Base-by-base conservation (phyloP, 768 basidiomycete genomes). In the Xerocomus brunneocitrinus region DNA sequence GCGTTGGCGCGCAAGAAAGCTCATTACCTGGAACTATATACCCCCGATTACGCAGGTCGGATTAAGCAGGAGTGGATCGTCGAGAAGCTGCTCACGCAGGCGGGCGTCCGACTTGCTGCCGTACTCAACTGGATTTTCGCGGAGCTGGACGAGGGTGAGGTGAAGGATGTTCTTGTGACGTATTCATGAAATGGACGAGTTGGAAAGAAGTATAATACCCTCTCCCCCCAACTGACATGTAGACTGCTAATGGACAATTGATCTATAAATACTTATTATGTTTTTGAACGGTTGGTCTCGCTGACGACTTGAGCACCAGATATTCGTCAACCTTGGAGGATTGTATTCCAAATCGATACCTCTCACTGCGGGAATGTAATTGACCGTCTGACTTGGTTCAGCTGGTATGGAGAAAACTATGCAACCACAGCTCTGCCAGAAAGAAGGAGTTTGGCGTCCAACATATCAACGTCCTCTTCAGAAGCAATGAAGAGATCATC, bases 11-110 rank as follows among this genome's bases (percentile, higher is more conserved):
- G 39, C 31, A 53, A 47, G 50, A 69, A 67, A 38, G 66, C 69
- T 32, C 66, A 61, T 1, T 77, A 82, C 45, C 69, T 88, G 25
- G 86, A 97, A 65, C 79, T 98, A 14, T 85, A 93, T 67, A 93
- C 89, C 14, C 83, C 89, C 0, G 73, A 83, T 48, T 98, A 97
- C 62, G 73, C 85, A 2, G 90, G 88, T 1, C 71, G 71, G 36
- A 83, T 98, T 59, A 75, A 74, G 55, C 70, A 82, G 24, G 71
- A 79, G 54, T 83, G 85, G 78, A 71, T 93, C 34, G 60, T 98
- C 2, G 93, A 97, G 76, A 82, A 82, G 70, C 65, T 97, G 58
- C 72, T 98, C 36, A 86, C 89, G 0, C 87, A 87, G 73, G 93
- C 73, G 0, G 95, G 93, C 1, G 72, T 95, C 30, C 77, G 95